phyloP scores from a whole-genome alignment of 768 basidiomycete genomes.

The Rhizopogon salebrosus region DNA sequence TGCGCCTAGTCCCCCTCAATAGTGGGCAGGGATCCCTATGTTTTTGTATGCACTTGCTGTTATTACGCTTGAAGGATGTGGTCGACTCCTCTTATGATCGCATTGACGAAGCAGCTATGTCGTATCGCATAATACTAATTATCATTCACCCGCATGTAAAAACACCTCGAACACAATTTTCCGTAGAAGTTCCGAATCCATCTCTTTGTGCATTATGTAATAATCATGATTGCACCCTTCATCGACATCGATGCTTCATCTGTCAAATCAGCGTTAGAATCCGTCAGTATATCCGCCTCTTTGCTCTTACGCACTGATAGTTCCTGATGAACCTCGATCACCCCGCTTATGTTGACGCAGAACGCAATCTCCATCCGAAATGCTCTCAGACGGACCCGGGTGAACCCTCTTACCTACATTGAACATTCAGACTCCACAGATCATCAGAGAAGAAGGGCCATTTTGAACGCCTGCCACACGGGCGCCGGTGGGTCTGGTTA shows the following conservation, averaged over 20 bases:
- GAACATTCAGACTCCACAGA: too few relatives aligned
- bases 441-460: too few relatives aligned
- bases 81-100: not conserved
- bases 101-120: constrained; percentile 19
- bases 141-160: constrained; percentile 27
- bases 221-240: too few relatives aligned
- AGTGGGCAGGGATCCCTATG: not conserved
- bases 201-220: not conserved
- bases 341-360: too few relatives aligned
- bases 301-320: too few relatives aligned
- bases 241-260: too few relatives aligned
- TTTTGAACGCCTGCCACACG: too few relatives aligned
- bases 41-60: constrained; percentile 8
- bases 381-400: too few relatives aligned
- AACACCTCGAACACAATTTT: constrained; percentile 14
- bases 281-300: not conserved
- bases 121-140: constrained; percentile 17
- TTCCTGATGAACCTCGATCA: too few relatives aligned
- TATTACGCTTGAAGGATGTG: constrained; percentile 4
- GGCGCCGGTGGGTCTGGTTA: too few relatives aligned
- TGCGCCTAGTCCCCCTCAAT: constrained; percentile 22
- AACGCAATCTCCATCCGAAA: too few relatives aligned
- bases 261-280: not conserved
- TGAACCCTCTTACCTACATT: too few relatives aligned
- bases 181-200: constrained; percentile 11